Evolutionary conservation across 2,329 filamentous ascomycete species (phyloP).

Genomic region (Chaetomium sp.): DNA sequence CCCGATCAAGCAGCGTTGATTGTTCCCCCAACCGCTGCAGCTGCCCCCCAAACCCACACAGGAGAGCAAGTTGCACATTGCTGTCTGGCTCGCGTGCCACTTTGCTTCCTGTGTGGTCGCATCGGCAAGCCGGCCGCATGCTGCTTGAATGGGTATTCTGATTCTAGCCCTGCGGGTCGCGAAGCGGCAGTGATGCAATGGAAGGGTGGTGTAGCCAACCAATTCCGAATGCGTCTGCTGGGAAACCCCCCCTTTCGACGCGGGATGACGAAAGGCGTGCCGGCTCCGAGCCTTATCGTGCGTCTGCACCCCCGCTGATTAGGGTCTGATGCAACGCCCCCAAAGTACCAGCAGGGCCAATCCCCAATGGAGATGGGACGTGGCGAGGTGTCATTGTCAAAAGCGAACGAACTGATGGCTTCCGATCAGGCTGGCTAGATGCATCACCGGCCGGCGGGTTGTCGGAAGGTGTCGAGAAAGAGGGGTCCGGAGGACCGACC

Average conservation of each 20-base stretch:
- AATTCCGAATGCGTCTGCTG: slow-evolving; percentile 18
- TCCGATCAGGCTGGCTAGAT: no score
- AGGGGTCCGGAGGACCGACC: no score
- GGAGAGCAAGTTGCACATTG: neutral
- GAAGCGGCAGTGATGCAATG: slow-evolving; percentile 21
- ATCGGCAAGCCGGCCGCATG: neutral
- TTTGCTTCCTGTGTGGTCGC: slow-evolving; percentile 4
- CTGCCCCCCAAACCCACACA: neutral
- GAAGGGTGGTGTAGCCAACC: slow-evolving; percentile 16
- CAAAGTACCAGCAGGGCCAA: no score
- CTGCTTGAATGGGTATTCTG: slow-evolving; percentile 5
- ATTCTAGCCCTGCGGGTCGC: slow-evolving; percentile 11
- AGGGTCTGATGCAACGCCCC: no score
- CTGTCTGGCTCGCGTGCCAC: slow-evolving; percentile 12
- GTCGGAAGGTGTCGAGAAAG: no score
- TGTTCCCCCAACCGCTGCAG: neutral
- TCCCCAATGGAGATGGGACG: no score
- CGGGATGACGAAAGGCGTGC: slow-evolving; percentile 26
- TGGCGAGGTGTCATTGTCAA: no score
- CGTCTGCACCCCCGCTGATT: slow-evolving; percentile 11
- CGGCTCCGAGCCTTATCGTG: slow-evolving; percentile 22
- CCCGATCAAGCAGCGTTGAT: no score
- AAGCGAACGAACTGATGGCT: no score
- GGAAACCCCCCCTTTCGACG: slow-evolving; percentile 15
- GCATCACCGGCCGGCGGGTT: no score